Base-by-base conservation (phyloP, 2,329 filamentous ascomycete genomes). In the Botryotinia convoluta region DNA sequence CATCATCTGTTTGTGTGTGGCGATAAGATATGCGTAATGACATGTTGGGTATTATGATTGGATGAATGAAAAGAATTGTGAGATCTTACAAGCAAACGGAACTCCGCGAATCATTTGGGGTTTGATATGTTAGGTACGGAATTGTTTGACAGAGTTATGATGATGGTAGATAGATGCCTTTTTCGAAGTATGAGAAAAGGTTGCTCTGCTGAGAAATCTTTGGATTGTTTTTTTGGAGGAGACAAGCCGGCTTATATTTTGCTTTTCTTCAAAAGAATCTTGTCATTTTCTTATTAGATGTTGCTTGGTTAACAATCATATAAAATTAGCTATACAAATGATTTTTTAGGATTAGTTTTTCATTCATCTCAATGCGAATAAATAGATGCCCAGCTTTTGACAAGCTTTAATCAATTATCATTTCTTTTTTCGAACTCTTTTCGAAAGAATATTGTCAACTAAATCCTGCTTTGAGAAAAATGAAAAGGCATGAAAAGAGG, bases 41-140 rank as follows among this genome's bases (percentile, higher is more conserved):
- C 32, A n/a, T 62, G 60, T 4, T n/a, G 12, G 14, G 12, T 42
- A 18, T 18, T 14, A n/a, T 42, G 60, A 42, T 62, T 62, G 60
- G 37, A 62, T 39, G 59, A 35, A 62, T n/a, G 6, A 1, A 9
- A 62, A 5, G 3, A 29, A n/a, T 57, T 57, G 51, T 29, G n/a
- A 57, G 51, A 8, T 39, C 26, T 26, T 16, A 7, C 12, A 39
- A 61, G 59, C 35, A 39, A 16, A 35, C 29, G 18, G 29, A 12
- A 48, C 45, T 48, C 45, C 9, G 62, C n/a, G 62, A 64, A 64
- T 64, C 62, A 64, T 64, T 64, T 32, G 22, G 61, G 26, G 59
- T 16, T 20, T 32, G 59, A 37, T 35, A 59, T 39, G 59, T 14
- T 26, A 6, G 57, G 57, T 60, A 16, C 20, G 4, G 57, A 51